Conservation (phyloP, 441 rosid species). For the Populus hybrid region DNA sequence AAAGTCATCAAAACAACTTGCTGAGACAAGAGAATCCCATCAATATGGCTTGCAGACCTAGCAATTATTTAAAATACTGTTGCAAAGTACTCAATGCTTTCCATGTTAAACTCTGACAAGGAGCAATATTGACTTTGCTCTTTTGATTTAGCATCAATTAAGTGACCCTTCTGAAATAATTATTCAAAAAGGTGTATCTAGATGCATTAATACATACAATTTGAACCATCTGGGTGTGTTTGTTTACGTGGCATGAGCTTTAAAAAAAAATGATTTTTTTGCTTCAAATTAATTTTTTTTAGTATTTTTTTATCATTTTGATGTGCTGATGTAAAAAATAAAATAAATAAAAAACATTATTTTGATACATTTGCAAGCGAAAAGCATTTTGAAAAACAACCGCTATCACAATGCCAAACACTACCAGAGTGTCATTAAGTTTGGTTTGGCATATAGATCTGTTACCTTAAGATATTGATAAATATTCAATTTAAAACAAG, state of each 20-base stretch:
- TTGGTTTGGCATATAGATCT: not conserved
- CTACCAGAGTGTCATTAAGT: not conserved
- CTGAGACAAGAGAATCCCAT: not conserved
- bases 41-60: conserved; percentile 8
- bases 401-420: too few relatives aligned
- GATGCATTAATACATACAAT: conserved; percentile 44
- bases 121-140: conserved; percentile 54
- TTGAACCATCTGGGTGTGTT: not conserved
- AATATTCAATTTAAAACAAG: not conserved
- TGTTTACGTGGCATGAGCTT: too few relatives aligned
- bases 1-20: not conserved
- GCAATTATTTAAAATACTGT: conserved; percentile 30
- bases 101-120: conserved; percentile 49
- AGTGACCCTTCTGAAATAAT: conserved; percentile 77
- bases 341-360: too few relatives aligned
- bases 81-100: conserved; percentile 46
- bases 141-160: conserved; percentile 66
- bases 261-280: too few relatives aligned
- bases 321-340: too few relatives aligned
- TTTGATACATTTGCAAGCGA: too few relatives aligned
- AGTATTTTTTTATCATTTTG: too few relatives aligned
- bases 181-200: conserved; percentile 75
- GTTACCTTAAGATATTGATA: too few relatives aligned
- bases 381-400: too few relatives aligned
- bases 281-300: too few relatives aligned